Conservation (phyloP, 352 stramenopile genomes). For the Phytophthora palmivora region DNA sequence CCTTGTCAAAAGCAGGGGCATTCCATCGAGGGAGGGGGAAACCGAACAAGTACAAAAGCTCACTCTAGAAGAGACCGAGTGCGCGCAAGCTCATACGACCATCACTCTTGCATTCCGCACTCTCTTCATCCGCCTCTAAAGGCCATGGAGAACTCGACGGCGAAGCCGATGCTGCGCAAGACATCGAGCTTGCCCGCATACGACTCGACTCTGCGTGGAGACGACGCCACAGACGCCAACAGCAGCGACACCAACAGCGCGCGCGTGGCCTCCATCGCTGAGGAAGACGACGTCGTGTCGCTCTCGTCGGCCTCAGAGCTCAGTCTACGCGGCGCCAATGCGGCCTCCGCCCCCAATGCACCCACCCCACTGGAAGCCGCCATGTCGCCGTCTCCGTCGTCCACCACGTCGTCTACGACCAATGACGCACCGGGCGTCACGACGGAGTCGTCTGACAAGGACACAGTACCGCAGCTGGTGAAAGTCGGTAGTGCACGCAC, state of each 20-base stretch:
- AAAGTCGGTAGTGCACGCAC: conserved; percentile 32
- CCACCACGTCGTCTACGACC: conserved; percentile 46
- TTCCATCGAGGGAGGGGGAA: conserved; percentile 17
- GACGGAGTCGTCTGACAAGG: conserved; percentile 31
- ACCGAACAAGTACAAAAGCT: conserved; percentile 26
- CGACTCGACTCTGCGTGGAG: conserved; percentile 29
- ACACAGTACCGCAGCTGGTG: conserved; percentile 21
- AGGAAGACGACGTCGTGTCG: conserved; percentile 32
- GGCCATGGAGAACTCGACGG: conserved; percentile 29
- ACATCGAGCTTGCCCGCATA: conserved; percentile 32
- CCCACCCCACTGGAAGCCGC: conserved; percentile 44
- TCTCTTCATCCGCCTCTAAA: conserved; percentile 3
- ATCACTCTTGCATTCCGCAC: conserved; percentile 41
- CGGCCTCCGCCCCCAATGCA: conserved; percentile 41
- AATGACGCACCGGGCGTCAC: conserved; percentile 32
- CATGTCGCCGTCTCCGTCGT: conserved; percentile 50
- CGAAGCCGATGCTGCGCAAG: conserved; percentile 27
- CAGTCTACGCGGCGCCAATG: conserved; percentile 33
- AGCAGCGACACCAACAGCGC: conserved; percentile 29
- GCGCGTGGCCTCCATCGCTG: conserved; percentile 32
- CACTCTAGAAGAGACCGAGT: conserved; percentile 24
- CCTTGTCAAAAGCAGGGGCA: neutral
- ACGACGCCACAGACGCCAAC: conserved; percentile 17
- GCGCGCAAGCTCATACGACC: conserved; percentile 16
- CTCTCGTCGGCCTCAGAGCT: conserved; percentile 34